phyloP scores from a whole-genome alignment of 495 filamentous ascomycete species.

The Talaromyces liani region DNA sequence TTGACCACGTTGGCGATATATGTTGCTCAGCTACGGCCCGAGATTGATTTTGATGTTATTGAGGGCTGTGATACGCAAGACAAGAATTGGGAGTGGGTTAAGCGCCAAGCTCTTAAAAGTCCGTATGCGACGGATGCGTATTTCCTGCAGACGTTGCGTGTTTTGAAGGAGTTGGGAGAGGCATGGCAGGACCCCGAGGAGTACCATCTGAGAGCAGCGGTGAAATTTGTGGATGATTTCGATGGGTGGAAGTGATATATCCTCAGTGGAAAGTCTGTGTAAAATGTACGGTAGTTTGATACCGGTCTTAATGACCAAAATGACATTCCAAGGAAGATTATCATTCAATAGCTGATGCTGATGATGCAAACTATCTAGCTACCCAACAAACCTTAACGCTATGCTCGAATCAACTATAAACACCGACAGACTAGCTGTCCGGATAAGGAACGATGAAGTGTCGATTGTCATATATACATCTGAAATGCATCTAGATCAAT shows the following conservation, averaged over 20 bases:
- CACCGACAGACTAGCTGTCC: too few relatives aligned
- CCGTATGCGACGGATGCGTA: conserved; percentile 64
- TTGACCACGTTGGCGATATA: conserved; percentile 72
- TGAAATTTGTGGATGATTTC: conserved; percentile 74
- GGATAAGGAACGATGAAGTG: too few relatives aligned
- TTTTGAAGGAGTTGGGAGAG: conserved; percentile 62
- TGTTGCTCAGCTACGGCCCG: conserved; percentile 63
- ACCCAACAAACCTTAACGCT: not conserved
- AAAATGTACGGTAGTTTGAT: not conserved
- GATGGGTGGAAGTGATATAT: conserved; percentile 58
- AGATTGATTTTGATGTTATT: conserved; percentile 58
- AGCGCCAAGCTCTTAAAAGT: conserved; percentile 58
- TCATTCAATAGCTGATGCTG: not conserved
- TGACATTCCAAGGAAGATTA: not conserved
- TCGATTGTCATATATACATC: not conserved
- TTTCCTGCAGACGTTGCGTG: conserved; percentile 73
- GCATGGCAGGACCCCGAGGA: conserved; percentile 81
- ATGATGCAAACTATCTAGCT: not conserved
- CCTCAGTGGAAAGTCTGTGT: conserved; percentile 18
- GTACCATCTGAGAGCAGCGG: conserved; percentile 70
- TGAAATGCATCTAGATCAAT: not conserved
- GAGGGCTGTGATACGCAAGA: conserved; percentile 42
- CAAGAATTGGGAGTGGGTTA: conserved; percentile 68
- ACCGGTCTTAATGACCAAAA: not conserved
- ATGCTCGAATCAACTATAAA: not conserved